Evolutionary conservation across 345 rosid genomes (phyloP), one percentile per base, ranked within the genome.

Genomic region (Mallotus nudiflorus): DNA sequence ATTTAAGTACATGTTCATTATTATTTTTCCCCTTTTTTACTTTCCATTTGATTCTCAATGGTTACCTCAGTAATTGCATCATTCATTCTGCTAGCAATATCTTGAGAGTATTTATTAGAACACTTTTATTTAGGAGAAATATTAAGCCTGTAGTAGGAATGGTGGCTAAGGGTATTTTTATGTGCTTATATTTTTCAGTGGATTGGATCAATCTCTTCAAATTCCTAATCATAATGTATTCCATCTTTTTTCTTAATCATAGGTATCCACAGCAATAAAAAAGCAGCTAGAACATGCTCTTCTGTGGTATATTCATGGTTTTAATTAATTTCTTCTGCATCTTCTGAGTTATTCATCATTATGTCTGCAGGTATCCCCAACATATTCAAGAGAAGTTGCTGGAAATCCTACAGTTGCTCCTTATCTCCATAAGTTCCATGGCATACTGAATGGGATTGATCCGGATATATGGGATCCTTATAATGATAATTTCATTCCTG

Each of bases 381-480:
- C 91, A 0, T 94, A 94, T 71, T 80, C 97, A 42, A 90, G 78
- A 65, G 98, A 94, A 82, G 90, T 91, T 58, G 85, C 98, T 70
- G 91, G 97, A 71, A 84, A 90, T 80, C 72, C 95, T 54, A 73
- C 70, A 4, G 64, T 94, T 45, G 84, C 96, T 77, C 85, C 97
- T 65, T 83, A 91, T 80, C 86, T 94, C 29, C 69, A 75, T 79
- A 94, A 94, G 73, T 90, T 94, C 79, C 89, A 88, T 40, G 98
- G 97, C 19, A 94, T 94, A 81, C 68, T 94, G 68, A 94, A 94
- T 62, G 98, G 98, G 67, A 88, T 94, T 16, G 98, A 94, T 44
- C 96, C 89, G 10, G 96, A 91, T 69, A 94, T 94, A 63, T 94
- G 98, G 98, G 97, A 94, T 82, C 97, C 98, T 33, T 91, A 79